Percentiles rank a stretch among this genome's conserved stretches.
Evolutionary conservation across 148 eudicot species (phyloP).

Genomic region (Silene uniflora): DNA sequence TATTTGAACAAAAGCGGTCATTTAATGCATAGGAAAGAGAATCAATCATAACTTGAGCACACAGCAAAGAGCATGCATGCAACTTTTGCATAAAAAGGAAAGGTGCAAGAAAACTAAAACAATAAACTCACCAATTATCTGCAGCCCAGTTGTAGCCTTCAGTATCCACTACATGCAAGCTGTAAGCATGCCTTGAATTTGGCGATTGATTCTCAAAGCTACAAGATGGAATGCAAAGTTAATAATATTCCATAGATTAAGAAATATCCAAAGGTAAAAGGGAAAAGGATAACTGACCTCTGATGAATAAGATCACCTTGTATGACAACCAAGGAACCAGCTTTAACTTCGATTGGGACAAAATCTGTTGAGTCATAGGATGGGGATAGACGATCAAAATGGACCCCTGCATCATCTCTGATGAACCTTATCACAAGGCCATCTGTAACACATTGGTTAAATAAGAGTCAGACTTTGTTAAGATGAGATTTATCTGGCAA

Average conservation of each 20-base stretch:
- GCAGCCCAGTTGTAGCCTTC: conserved; percentile 85
- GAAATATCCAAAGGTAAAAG: background rate
- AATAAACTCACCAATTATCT: conserved; percentile 75
- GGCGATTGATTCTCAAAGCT: conserved; percentile 91
- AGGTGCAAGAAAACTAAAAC: background rate
- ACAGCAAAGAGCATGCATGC: background rate
- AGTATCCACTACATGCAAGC: conserved; percentile 84
- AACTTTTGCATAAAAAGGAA: background rate
- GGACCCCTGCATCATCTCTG: conserved; percentile 79
- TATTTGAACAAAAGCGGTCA: too few species aligned
- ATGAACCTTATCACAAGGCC: conserved; percentile 88
- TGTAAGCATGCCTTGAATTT: conserved; percentile 93
- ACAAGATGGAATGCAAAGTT: conserved; percentile 16
- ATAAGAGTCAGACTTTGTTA: background rate
- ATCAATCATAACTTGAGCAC: background rate
- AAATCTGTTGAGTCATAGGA: conserved; percentile 72
- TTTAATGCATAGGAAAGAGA: background rate
- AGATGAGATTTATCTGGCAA: background rate
- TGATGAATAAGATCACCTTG: conserved; percentile 98
- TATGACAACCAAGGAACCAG: conserved; percentile 86
- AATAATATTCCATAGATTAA: background rate
- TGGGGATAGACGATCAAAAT: conserved; percentile 80
- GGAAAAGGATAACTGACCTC: conserved; percentile 42
- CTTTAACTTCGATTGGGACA: conserved; percentile 86
- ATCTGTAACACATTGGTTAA: conserved; percentile 31